Percentiles rank a stretch among this genome's conserved stretches.
Evolutionary conservation across 495 filamentous ascomycete genomes (phyloP).

Genomic region (Penicillium antarcticum): DNA sequence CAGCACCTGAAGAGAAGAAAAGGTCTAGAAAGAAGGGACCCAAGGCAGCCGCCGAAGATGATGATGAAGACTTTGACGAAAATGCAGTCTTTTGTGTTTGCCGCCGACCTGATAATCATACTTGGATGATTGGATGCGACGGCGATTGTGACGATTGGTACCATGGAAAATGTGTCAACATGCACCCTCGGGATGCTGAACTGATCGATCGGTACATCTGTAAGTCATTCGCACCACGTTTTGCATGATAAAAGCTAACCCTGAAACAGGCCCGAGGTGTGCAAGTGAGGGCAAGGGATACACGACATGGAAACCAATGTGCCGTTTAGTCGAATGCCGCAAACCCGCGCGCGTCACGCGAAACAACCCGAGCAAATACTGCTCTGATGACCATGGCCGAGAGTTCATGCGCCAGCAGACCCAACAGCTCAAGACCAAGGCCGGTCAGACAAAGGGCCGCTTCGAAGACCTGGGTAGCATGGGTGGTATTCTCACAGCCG

Average conservation of each 20-base stretch:
- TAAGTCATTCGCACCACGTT: conserved; percentile 22
- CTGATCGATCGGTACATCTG: conserved; percentile 71
- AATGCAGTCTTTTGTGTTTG: conserved; percentile 66
- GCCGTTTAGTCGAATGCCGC: conserved; percentile 56
- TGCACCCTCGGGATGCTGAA: conserved; percentile 57
- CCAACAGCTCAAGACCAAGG: conserved; percentile 21
- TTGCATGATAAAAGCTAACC: conserved; percentile 6
- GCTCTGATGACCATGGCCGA: conserved; percentile 61
- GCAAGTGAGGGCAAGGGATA: conserved; percentile 45
- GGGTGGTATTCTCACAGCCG: conserved; percentile 55
- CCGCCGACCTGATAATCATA: conserved; percentile 66
- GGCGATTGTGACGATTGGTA: conserved; percentile 74
- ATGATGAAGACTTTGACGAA: conserved; percentile 47
- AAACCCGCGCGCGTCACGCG: conserved; percentile 54
- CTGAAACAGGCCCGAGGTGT: conserved; percentile 55
- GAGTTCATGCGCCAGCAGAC: conserved; percentile 52
- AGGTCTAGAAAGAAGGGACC: conserved; percentile 22
- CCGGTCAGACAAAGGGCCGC: conserved; percentile 15
- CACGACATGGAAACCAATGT: conserved; percentile 71
- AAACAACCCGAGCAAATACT: conserved; percentile 61
- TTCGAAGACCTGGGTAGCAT: conserved; percentile 47
- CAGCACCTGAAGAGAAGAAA: conserved; percentile 39
- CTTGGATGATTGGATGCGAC: conserved; percentile 75
- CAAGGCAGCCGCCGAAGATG: conserved; percentile 19
- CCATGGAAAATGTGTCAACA: conserved; percentile 65